Evolutionary conservation across 2,329 filamentous ascomycete species (phyloP).

Genomic region (Venturia pyrina): DNA sequence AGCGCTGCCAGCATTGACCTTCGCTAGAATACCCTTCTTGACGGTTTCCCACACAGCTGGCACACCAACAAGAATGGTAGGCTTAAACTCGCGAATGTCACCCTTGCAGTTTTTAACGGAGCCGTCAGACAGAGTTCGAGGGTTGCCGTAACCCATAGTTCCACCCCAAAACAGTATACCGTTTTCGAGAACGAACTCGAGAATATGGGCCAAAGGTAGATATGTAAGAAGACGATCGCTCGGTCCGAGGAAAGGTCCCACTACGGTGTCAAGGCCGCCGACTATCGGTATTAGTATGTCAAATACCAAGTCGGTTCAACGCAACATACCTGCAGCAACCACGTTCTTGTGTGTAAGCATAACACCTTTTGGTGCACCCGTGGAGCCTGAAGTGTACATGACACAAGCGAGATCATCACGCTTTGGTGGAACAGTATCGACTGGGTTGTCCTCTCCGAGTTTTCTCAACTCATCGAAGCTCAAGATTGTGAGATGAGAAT

Average conservation of each 20-base stretch:
- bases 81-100: slow-evolving; percentile 85
- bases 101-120: slow-evolving; percentile 85
- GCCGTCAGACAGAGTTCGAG: slow-evolving; percentile 74
- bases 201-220: slow-evolving; percentile 87
- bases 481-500: slow-evolving; percentile 42
- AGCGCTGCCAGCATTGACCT: slow-evolving; percentile 62
- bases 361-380: slow-evolving; percentile 81
- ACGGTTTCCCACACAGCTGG: slow-evolving; percentile 96
- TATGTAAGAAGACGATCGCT: slow-evolving; percentile 79
- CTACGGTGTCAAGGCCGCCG: slow-evolving; percentile 68
- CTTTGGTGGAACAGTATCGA: slow-evolving; percentile 60
- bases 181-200: slow-evolving; percentile 95
- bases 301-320: neutral
- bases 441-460: slow-evolving; percentile 53
- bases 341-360: slow-evolving; percentile 72
- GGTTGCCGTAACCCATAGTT: slow-evolving; percentile 86
- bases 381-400: slow-evolving; percentile 79
- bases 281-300: slow-evolving; percentile 30
- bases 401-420: slow-evolving; percentile 73
- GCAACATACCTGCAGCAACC: slow-evolving; percentile 58
- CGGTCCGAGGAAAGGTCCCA: slow-evolving; percentile 68
- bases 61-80: slow-evolving; percentile 86
- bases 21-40: slow-evolving; percentile 81
- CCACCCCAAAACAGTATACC: slow-evolving; percentile 80
- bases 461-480: slow-evolving; percentile 47